These are phyloP conservation scores for Chamaecrista fasciculata DNA, from an alignment of 306 rosid species.

Conservation along the genomic window DNA sequence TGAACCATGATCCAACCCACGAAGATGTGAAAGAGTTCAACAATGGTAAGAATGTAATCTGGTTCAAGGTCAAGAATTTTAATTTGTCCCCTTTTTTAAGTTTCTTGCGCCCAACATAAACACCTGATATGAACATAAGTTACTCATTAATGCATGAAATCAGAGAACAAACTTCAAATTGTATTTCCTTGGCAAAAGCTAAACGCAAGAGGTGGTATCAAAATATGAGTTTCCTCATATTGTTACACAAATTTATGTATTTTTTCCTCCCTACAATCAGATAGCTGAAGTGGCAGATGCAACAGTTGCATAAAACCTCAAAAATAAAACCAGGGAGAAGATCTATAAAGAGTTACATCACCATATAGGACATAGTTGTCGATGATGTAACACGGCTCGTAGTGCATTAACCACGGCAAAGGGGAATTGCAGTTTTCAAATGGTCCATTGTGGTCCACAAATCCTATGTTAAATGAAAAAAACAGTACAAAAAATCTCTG, in stretches of 20 bases:
- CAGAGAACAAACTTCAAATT: not conserved
- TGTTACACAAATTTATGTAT: not conserved
- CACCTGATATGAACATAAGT: too few relatives aligned
- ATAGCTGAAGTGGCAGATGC: too few relatives aligned
- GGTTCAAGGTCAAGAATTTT: too few relatives aligned
- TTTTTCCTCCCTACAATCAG: not conserved
- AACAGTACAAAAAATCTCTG: too few relatives aligned
- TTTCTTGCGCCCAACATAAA: too few relatives aligned
- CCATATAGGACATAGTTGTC: not conserved
- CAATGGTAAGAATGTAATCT: not conserved
- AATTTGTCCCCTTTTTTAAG: too few relatives aligned
- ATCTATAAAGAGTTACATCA: not conserved
- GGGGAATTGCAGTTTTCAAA: not conserved
- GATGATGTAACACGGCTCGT: not conserved
- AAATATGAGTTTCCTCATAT: not conserved
- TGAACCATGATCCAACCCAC: not conserved
- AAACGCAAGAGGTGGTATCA: not conserved
- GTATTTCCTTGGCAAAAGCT: not conserved
- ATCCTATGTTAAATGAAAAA: too few relatives aligned
- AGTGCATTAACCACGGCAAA: not conserved
- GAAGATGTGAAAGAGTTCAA: not conserved
- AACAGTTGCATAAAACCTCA: constrained; percentile 20
- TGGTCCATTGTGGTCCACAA: not conserved
- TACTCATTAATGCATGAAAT: not conserved
- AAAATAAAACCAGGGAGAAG: not conserved